These are phyloP conservation scores for Pogostemon cablin DNA, from an alignment of 257 asterid species.

Conservation along the genomic window DNA sequence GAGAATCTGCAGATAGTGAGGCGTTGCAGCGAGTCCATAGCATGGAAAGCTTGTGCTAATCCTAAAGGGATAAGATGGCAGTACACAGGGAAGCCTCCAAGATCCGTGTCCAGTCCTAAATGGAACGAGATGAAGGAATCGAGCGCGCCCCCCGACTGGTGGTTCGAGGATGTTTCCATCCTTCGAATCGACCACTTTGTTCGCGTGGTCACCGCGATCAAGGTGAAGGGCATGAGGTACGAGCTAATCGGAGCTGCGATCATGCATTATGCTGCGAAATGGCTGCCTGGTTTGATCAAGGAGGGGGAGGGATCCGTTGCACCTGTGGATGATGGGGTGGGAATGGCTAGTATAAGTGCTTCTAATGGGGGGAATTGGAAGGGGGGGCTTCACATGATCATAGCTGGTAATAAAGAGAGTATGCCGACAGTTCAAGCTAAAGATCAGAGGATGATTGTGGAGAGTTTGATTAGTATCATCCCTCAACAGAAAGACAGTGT, in stretches of 20 bases:
- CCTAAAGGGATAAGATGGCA: conserved; percentile 97
- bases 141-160: conserved; percentile 94
- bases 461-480: conserved; percentile 88
- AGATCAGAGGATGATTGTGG: conserved; percentile 84
- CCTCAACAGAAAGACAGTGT: conserved; percentile 91
- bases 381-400: conserved; percentile 83
- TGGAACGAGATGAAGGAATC: conserved; percentile 75
- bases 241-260: conserved; percentile 81
- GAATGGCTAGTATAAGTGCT: conserved; percentile 31
- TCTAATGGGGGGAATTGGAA: conserved; percentile 57
- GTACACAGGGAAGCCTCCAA: conserved; percentile 66
- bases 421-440: conserved; percentile 54
- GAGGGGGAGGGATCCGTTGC: conserved; percentile 41
- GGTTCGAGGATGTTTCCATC: conserved; percentile 93
- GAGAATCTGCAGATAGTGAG: conserved; percentile 96
- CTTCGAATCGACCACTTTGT: conserved; percentile 92
- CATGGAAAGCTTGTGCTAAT: conserved; percentile 97
- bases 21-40: conserved; percentile 92
- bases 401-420: conserved; percentile 59
- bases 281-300: conserved; percentile 72
- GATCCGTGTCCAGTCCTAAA: conserved; percentile 67
- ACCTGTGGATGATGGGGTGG: conserved; percentile 32
- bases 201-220: conserved; percentile 81
- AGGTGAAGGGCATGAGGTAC: conserved; percentile 91
- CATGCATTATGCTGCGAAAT: conserved; percentile 71